phyloP scores from a whole-genome alignment of 495 filamentous ascomycete genomes.

The Neurospora sp. region DNA sequence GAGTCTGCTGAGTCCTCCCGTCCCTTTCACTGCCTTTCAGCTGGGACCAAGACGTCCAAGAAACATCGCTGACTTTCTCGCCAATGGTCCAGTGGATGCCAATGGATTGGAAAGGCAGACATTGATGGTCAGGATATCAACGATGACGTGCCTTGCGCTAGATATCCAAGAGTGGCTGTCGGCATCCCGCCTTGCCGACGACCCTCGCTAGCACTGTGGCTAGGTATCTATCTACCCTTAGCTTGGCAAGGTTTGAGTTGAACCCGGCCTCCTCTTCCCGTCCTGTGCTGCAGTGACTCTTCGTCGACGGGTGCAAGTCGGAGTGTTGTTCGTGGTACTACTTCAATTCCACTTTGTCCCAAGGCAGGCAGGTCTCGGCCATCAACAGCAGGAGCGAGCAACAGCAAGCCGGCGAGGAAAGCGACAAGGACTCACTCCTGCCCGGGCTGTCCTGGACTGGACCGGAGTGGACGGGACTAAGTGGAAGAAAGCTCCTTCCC shows the following conservation, averaged over 20 bases:
- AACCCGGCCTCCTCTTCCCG: neutral
- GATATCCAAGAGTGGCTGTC: neutral
- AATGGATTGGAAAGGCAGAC: neutral
- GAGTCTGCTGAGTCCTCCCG: neutral
- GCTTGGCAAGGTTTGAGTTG: neutral
- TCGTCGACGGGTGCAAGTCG: neutral
- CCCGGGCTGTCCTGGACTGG: neutral
- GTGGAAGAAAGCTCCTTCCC: constrained; percentile 1
- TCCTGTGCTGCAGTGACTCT: neutral
- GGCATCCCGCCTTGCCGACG: neutral
- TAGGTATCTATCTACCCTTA: neutral
- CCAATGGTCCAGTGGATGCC: neutral
- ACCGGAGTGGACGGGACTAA: neutral
- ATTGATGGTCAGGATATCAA: neutral
- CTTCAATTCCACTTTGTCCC: neutral
- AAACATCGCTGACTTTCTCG: neutral
- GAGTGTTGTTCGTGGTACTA: neutral
- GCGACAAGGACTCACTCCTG: neutral
- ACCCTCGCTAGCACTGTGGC: neutral
- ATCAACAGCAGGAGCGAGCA: neutral
- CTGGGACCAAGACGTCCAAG: neutral
- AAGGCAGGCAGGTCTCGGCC: neutral
- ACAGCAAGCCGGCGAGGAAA: neutral
- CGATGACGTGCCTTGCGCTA: neutral
- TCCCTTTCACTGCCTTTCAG: neutral